Percentiles rank a stretch among this genome's conserved stretches.
phyloP scores from a whole-genome alignment of 2,329 filamentous ascomycete genomes.

The Trichophyton verrucosum region DNA sequence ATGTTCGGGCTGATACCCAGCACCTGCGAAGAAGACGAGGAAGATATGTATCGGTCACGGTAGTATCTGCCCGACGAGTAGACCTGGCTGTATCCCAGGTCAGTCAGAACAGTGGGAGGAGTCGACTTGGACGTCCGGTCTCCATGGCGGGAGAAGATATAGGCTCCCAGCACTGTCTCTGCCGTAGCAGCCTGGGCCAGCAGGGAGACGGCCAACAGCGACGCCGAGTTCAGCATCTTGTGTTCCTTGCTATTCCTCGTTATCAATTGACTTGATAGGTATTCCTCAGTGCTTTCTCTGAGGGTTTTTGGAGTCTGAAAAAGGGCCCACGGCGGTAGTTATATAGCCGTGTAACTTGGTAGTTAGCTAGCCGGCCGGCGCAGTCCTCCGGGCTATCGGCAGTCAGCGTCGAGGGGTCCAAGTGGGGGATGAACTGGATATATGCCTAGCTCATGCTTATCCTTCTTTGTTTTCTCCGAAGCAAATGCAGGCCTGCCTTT shows the following conservation, averaged over 20 bases:
- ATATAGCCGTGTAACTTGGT: too few species aligned
- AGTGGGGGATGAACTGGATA: too few species aligned
- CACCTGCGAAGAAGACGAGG: slow-evolving; percentile 49
- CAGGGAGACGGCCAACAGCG: slow-evolving; percentile 12
- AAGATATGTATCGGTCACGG: slow-evolving; percentile 59
- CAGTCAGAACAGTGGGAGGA: slow-evolving; percentile 59
- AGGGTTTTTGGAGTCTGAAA: too few species aligned
- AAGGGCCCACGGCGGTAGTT: too few species aligned
- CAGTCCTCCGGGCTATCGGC: too few species aligned
- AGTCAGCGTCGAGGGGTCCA: too few species aligned
- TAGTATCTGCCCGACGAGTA: slow-evolving; percentile 62
- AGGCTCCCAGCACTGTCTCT: slow-evolving; percentile 67
- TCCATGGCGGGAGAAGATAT: slow-evolving; percentile 82
- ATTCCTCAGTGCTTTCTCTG: too few species aligned
- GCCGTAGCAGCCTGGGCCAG: slow-evolving; percentile 19
- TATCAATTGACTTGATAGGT: neutral
- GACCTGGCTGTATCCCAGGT: slow-evolving; percentile 66
- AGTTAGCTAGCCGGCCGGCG: too few species aligned
- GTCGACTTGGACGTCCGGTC: slow-evolving; percentile 71
- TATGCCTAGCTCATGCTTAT: too few species aligned
- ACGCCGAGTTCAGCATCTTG: neutral
- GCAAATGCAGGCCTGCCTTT: too few species aligned
- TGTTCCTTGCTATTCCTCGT: neutral
- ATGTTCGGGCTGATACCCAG: slow-evolving; percentile 52
- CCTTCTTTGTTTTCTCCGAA: too few species aligned